phyloP scores from a whole-genome alignment of 163 green algal genomes.

The Trebouxia gelatinosa region DNA sequence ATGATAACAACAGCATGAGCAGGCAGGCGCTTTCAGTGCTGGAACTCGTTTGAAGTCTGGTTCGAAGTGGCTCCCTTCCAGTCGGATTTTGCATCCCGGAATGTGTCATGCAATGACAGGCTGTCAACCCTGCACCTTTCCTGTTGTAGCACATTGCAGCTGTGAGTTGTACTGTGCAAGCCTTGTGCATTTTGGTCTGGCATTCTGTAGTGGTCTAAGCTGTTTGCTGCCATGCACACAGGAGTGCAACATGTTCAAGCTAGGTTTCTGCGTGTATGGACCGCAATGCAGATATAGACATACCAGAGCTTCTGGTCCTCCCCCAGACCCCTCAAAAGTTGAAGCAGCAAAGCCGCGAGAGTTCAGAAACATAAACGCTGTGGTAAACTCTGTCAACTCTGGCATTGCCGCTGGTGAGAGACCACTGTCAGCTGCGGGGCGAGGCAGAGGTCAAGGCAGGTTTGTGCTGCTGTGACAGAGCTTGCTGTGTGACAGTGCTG shows the following conservation, averaged over 20 bases:
- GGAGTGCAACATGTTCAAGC: conserved; percentile 98
- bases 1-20: no score
- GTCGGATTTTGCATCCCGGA: no score
- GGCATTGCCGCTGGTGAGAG: conserved; percentile 8
- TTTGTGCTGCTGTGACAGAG: background rate
- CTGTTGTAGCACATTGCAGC: no score
- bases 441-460: conserved; percentile 11
- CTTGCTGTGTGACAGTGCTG: background rate
- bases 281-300: conserved; percentile 93
- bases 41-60: no score
- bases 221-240: conserved; percentile 3
- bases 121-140: no score
- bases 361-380: conserved; percentile 25
- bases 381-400: conserved; percentile 24
- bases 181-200: no score
- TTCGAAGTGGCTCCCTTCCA: no score
- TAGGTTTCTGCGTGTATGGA: conserved; percentile 98
- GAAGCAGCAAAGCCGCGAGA: conserved; percentile 78
- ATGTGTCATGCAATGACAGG: no score
- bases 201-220: background rate
- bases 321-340: conserved; percentile 66
- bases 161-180: no score
- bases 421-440: background rate
- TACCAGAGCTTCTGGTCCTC: conserved; percentile 71
- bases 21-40: no score